A percentile compares a stretch with the other conserved stretches of the same genome.
phyloP scores from a whole-genome alignment of 1,284 basidiomycete species.

The Xerocomus alliaceus region DNA sequence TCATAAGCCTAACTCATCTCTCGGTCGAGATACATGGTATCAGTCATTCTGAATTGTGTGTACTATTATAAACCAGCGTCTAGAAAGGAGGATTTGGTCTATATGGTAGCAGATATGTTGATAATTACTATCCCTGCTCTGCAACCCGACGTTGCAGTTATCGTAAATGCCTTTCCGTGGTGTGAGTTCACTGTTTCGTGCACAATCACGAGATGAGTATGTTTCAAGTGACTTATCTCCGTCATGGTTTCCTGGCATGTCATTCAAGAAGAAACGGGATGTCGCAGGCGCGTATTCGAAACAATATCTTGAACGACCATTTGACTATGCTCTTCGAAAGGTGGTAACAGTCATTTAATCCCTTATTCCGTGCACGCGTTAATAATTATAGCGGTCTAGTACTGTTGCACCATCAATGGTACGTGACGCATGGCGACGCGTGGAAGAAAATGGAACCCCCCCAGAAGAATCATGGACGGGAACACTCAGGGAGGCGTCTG shows the following conservation, averaged over 20 bases:
- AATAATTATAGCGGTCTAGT: too few species aligned
- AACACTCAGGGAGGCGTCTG: background rate
- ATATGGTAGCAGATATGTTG: background rate
- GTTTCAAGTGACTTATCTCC: background rate
- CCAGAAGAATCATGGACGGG: background rate
- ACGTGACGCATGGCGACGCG: background rate
- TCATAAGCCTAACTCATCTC: constrained; percentile 35
- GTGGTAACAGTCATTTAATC: background rate
- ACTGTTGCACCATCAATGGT: background rate
- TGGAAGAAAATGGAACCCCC: background rate
- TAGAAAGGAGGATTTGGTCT: background rate
- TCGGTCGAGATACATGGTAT: background rate
- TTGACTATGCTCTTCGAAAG: background rate
- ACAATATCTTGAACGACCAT: background rate
- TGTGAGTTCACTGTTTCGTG: background rate
- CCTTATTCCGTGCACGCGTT: too few species aligned
- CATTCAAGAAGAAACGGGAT: background rate
- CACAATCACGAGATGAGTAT: background rate
- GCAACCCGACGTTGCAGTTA: background rate
- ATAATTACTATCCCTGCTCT: background rate
- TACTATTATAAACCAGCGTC: background rate
- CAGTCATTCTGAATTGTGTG: background rate
- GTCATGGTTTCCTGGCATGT: background rate
- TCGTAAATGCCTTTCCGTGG: background rate
- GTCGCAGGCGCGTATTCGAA: background rate